Evolutionary conservation across 371 early-diverging fungal species (phyloP).

Genomic region (Blakeslea trispora): DNA sequence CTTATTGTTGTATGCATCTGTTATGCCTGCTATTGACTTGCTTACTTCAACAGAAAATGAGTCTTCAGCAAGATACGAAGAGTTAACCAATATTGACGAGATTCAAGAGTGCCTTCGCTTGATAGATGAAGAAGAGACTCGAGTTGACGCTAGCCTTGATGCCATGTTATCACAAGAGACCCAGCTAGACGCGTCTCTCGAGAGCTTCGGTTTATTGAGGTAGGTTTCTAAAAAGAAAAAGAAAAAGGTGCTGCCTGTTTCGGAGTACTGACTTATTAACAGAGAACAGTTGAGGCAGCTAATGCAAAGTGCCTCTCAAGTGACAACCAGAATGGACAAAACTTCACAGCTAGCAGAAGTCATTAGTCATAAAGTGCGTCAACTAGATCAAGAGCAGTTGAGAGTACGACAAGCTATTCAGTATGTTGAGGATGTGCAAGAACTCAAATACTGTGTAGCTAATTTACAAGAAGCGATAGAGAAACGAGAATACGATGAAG

Average conservation of each 20-base stretch:
- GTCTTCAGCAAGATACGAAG: slow-evolving; percentile 16
- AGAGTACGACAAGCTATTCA: slow-evolving; percentile 68
- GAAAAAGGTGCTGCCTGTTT: background rate
- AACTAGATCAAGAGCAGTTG: slow-evolving; percentile 81
- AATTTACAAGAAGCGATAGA: slow-evolving; percentile 75
- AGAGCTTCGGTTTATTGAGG: slow-evolving; percentile 52
- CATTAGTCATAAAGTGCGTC: slow-evolving; percentile 82
- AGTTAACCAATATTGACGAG: slow-evolving; percentile 64
- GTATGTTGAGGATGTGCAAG: slow-evolving; percentile 77
- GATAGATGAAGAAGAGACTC: slow-evolving; percentile 69
- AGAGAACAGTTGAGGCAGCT: slow-evolving; percentile 50
- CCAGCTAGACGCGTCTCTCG: slow-evolving; percentile 27
- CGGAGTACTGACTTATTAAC: background rate
- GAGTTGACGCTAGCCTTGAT: slow-evolving; percentile 66
- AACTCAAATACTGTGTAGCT: slow-evolving; percentile 71
- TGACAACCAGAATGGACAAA: slow-evolving; percentile 62
- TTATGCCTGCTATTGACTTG: background rate
- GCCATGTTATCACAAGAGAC: slow-evolving; percentile 44
- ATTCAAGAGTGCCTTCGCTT: slow-evolving; percentile 65
- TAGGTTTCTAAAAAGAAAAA: no score
- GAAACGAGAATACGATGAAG: slow-evolving; percentile 73
- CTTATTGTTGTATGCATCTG: no score
- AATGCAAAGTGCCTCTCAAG: slow-evolving; percentile 50
- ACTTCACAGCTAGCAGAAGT: slow-evolving; percentile 77
- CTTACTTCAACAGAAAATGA: background rate